Percentiles rank a stretch among this genome's conserved stretches.
Evolutionary conservation across 441 rosid genomes (phyloP).

Genomic region (Francoa sonchifolia): DNA sequence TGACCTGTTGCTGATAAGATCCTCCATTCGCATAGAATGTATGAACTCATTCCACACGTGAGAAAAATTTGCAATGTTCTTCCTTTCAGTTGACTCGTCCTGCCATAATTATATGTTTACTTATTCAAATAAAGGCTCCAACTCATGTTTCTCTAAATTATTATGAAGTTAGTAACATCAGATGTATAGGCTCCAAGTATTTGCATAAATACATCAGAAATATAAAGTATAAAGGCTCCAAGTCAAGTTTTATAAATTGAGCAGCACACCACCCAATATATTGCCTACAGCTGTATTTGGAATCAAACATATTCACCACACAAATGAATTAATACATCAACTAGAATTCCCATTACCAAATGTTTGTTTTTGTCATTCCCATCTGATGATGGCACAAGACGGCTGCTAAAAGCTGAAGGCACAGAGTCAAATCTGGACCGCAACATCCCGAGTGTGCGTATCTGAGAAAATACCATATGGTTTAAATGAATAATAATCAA

Average conservation of each 20-base stretch:
- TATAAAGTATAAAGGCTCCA: too few relatives aligned
- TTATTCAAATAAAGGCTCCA: background rate
- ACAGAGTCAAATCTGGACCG: conserved; percentile 71
- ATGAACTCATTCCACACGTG: conserved; percentile 89
- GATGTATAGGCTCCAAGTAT: too few relatives aligned
- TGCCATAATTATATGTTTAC: too few relatives aligned
- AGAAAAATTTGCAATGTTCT: conserved; percentile 52
- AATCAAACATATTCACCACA: background rate
- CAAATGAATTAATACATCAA: background rate
- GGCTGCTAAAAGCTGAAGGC: conserved; percentile 46
- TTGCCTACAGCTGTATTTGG: background rate
- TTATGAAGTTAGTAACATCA: too few relatives aligned
- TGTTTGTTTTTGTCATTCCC: conserved; percentile 17
- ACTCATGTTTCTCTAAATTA: conserved; percentile 2
- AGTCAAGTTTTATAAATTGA: too few relatives aligned
- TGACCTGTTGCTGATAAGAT: conserved; percentile 85
- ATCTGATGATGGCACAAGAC: conserved; percentile 43
- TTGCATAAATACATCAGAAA: too few relatives aligned
- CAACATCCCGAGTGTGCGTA: conserved; percentile 91
- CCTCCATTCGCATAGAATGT: conserved; percentile 71
- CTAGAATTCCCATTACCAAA: conserved; percentile 23
- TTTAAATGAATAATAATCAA: conserved; percentile 7
- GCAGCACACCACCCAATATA: conserved; percentile 3
- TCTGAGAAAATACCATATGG: conserved; percentile 26
- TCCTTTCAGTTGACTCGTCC: conserved; percentile 32